Base-by-base conservation (phyloP, 768 basidiomycete species). In the Mycena sanguinolenta region DNA sequence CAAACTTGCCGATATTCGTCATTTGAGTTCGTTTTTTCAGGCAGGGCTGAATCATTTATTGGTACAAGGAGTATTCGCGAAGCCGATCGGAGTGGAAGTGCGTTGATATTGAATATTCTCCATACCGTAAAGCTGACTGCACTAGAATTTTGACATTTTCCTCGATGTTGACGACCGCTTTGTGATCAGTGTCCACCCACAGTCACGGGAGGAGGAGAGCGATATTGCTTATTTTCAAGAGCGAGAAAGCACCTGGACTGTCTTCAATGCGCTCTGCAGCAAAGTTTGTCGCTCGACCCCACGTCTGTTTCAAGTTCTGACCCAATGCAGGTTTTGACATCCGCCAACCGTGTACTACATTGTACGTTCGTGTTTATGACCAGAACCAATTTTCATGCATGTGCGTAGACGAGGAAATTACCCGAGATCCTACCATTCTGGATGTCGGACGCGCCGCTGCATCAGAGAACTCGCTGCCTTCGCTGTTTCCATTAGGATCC, bases 91-190 rank as follows among this genome's bases (percentile, higher is more conserved):
- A 38, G 55, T 13, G 12, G 55, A 58, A 34, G 55, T 58, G 30
- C n/a, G 36, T 32, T 38, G 36, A 21, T 25, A 38, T 58, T 36
- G 21, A 38, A 4, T 12, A 23, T 38, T 38, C 4, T 53, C 14
- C n/a, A 23, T n/a, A n/a, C n/a, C n/a, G n/a, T n/a, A 13, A n/a
- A n/a, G 21, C 32, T n/a, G n/a, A 58, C 36, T 58, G n/a, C 34
- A 3, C 16, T n/a, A 58, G 55, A 36, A 58, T n/a, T 58, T 58
- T 23, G 55, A 58, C 16, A 16, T 58, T 34, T 38, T 58, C 4
- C 55, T 58, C 36, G 55, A 58, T 16, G 12, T 38, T 5, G 55
- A 32, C n/a, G 55, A 58, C 55, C 55, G 55, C 3, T 58, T 58
- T n/a, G n/a, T n/a, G n/a, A n/a, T n/a, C n/a, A n/a, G n/a, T n/a